Conservation (phyloP, 768 basidiomycete species). For the Suillus weaverae region DNA sequence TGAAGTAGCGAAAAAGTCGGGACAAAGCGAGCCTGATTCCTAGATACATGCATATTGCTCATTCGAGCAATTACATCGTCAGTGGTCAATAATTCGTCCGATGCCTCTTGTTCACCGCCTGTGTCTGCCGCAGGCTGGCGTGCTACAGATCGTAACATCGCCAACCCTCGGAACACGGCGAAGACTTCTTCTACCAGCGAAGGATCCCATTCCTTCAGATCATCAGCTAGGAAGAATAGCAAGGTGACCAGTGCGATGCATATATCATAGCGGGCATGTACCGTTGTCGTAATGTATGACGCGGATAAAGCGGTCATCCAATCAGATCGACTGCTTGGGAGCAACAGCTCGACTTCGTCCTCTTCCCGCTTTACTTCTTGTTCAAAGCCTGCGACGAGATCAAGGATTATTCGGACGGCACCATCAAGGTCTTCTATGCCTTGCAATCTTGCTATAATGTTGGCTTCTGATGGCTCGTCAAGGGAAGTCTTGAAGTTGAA, state of each 20-base stretch:
- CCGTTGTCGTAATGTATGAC: slow-evolving; percentile 58
- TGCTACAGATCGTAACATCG: slow-evolving; percentile 63
- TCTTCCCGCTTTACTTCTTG: slow-evolving; percentile 72
- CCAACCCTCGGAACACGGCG: slow-evolving; percentile 76
- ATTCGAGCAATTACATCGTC: slow-evolving; percentile 66
- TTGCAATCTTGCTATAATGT: slow-evolving; percentile 61
- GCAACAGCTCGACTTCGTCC: slow-evolving; percentile 59
- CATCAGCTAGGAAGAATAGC: slow-evolving; percentile 70
- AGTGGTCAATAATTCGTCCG: slow-evolving; percentile 40
- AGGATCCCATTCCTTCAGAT: slow-evolving; percentile 63
- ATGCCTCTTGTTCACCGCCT: slow-evolving; percentile 31
- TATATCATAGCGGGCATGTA: slow-evolving; percentile 76
- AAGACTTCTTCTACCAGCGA: slow-evolving; percentile 70
- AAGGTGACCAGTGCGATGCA: slow-evolving; percentile 63
- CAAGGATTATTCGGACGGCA: slow-evolving; percentile 57
- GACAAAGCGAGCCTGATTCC: slow-evolving; percentile 42
- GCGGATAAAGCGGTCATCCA: slow-evolving; percentile 65
- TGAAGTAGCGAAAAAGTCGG: slow-evolving; percentile 66
- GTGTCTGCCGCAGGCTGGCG: slow-evolving; percentile 55
- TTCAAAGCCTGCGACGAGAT: slow-evolving; percentile 73
- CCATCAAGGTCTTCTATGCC: slow-evolving; percentile 56
- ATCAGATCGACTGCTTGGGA: slow-evolving; percentile 54
- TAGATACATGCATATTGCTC: slow-evolving; percentile 73
- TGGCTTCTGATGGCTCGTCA: slow-evolving; percentile 58
- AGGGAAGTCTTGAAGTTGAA: slow-evolving; percentile 54